Percentiles rank a stretch among this genome's conserved stretches.
phyloP scores from a whole-genome alignment of 2,329 filamentous ascomycete genomes.

The Lachnellula willkommii region DNA sequence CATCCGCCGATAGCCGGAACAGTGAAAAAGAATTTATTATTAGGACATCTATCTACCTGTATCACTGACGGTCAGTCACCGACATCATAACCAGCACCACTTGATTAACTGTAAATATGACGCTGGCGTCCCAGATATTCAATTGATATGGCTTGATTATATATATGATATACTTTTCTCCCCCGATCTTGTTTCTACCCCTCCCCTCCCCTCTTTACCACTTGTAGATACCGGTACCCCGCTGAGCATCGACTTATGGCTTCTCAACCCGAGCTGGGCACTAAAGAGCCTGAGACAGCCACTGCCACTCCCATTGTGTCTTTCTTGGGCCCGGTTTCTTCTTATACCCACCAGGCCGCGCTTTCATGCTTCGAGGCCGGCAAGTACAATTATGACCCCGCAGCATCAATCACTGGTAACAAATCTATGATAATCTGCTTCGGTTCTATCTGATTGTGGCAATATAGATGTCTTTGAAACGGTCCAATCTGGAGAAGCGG shows the following conservation, averaged over 20 bases:
- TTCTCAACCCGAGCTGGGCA: not conserved
- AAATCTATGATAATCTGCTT: not conserved
- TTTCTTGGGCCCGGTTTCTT: slow-evolving; percentile 59
- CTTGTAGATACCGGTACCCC: not conserved
- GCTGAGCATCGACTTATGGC: not conserved
- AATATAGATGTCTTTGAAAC: slow-evolving; percentile 68
- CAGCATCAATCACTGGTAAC: slow-evolving; percentile 40
- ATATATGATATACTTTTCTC: not conserved
- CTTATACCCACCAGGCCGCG: slow-evolving; percentile 64
- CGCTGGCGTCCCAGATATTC: not conserved
- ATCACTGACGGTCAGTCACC: not conserved
- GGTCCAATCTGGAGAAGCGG: slow-evolving; percentile 60
- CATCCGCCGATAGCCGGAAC: not conserved
- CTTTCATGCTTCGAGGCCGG: slow-evolving; percentile 43
- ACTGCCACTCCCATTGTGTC: slow-evolving; percentile 37
- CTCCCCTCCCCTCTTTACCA: not conserved
- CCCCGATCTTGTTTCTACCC: not conserved
- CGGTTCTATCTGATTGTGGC: slow-evolving; percentile 6
- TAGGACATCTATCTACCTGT: not conserved
- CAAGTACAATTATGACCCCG: slow-evolving; percentile 36
- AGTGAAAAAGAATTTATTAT: not conserved
- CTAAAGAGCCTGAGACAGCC: not conserved
- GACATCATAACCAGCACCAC: not conserved
- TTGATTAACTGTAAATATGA: not conserved
- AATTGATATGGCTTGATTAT: slow-evolving; percentile 2